Base-by-base conservation (phyloP, 2,329 filamentous ascomycete genomes). In the Xylaria multiplex region DNA sequence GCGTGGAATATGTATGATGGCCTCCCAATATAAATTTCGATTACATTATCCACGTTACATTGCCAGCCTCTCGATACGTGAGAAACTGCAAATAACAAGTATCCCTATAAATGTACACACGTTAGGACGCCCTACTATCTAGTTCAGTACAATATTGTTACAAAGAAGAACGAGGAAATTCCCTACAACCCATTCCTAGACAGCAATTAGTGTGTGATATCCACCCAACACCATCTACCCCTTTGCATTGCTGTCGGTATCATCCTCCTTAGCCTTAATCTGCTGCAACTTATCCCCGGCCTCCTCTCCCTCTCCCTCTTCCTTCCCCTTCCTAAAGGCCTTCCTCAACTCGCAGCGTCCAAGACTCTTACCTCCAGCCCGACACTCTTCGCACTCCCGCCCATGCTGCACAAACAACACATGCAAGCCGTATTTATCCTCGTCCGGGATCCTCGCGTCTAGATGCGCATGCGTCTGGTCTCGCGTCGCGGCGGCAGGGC, bases 381-480 rank as follows among this genome's bases (percentile, higher is more conserved):
- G 78, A 68, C 84, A 86, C 69, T 83, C 81, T 0, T 69, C 74
- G 56, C 84, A 86, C 0, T 65, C 70, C 70, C 81, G 80, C 0
- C 84, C 84, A 54, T 85, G 84, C 46, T 75, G 77, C 45, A 86
- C 81, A 37, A 86, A 66, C 46, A 86, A 74, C 6, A 85, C 78
- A 58, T 86, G 84, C 35, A 86, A 70, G 1, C 79, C 77, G 61
- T 85, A 86, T 74, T 86, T 86, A 16, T 83, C 78, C 60, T 80
- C 78, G 43, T 82, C 80, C 0, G 84, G 83, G 2, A 86, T 77
- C 35, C 72, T 73, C 3, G 78, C 80, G 35, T 86, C 83, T n/a
- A 86, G 74, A 59, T 86, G 84, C 24, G 82, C 80, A 64, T 85
- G 81, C 14, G 83, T 76, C 70, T 83, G 81, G 59, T 85, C 83